phyloP scores from a whole-genome alignment of 805 yeast species.

The Candida namnaoensis region DNA sequence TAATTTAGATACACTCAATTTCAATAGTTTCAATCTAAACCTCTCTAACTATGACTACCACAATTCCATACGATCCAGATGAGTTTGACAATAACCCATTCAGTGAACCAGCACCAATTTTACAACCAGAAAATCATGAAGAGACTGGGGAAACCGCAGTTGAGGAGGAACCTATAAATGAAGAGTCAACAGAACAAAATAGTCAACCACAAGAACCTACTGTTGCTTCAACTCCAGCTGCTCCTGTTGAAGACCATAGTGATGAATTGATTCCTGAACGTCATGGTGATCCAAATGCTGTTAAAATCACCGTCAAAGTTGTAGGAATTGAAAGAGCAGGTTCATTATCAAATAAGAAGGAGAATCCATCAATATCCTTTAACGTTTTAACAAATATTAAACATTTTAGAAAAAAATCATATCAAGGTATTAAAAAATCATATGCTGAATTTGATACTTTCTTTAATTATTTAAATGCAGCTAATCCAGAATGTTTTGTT shows the following conservation, averaged over 20 bases:
- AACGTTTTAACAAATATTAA: conserved; percentile 66
- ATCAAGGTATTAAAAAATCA: conserved; percentile 73
- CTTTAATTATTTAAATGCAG: conserved; percentile 67
- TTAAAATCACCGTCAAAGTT: conserved; percentile 45
- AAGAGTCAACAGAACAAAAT: conserved; percentile 2
- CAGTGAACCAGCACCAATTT: conserved; percentile 31
- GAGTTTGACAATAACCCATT: conserved; percentile 57
- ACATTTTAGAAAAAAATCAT: conserved; percentile 59
- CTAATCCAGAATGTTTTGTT: conserved; percentile 87
- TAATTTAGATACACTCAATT: not conserved
- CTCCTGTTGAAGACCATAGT: conserved; percentile 5
- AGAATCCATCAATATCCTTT: conserved; percentile 73
- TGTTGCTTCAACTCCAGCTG: conserved; percentile 11
- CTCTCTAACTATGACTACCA: conserved; percentile 25
- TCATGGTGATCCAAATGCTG: conserved; percentile 15
- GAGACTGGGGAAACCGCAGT: not conserved
- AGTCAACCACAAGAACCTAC: conserved; percentile 6
- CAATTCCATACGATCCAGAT: conserved; percentile 41
- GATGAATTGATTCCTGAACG: not conserved
- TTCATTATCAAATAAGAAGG: conserved; percentile 40
- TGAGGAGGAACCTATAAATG: conserved; percentile 4
- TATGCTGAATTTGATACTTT: conserved; percentile 69
- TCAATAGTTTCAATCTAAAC: too few species aligned
- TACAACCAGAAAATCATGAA: conserved; percentile 1
- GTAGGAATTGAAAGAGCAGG: conserved; percentile 64